A percentile compares a stretch with the other conserved stretches of the same genome.
Evolutionary conservation across 208 protist genomes (phyloP).

Genomic region (Balamuthia mandrillaris): DNA sequence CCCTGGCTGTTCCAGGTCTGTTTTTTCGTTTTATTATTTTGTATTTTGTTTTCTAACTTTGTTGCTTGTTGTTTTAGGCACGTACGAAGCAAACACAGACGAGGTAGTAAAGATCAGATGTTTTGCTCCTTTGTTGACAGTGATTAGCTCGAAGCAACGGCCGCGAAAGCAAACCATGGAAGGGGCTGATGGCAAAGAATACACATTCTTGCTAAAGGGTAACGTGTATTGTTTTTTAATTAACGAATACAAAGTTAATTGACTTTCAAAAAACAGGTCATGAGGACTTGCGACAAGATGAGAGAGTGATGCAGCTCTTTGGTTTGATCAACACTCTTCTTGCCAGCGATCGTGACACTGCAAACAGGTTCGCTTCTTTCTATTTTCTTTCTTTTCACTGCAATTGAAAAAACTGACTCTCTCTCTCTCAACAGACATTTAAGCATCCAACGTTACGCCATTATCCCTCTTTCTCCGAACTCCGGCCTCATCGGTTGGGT

Average conservation of each 20-base stretch:
- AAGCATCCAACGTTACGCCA: slow-evolving; percentile 90
- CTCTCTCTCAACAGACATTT: slow-evolving; percentile 73
- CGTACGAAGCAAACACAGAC: too few species aligned
- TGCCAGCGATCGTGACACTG: slow-evolving; percentile 78
- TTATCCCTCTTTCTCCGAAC: slow-evolving; percentile 97
- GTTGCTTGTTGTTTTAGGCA: not conserved
- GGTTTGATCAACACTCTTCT: slow-evolving; percentile 98
- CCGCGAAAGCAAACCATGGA: slow-evolving; percentile 94
- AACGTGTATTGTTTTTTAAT: not conserved
- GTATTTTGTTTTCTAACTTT: too few species aligned
- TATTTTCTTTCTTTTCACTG: not conserved
- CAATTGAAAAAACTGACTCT: not conserved
- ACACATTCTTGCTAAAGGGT: slow-evolving; percentile 97
- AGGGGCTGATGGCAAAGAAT: slow-evolving; percentile 91
- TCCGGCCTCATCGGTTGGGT: slow-evolving; percentile 98
- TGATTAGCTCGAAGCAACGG: slow-evolving; percentile 98
- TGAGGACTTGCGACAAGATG: slow-evolving; percentile 93
- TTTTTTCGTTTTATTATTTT: too few species aligned
- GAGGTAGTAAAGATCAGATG: slow-evolving; percentile 89
- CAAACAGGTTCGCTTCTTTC: slow-evolving; percentile 56
- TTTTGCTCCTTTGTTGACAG: slow-evolving; percentile 87
- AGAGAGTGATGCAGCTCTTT: slow-evolving; percentile 99
- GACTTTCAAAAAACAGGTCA: slow-evolving; percentile 44
- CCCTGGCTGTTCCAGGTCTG: slow-evolving; percentile 95
- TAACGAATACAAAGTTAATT: not conserved